Evolutionary conservation across 495 filamentous ascomycete species (phyloP), one percentile per base, ranked within the genome.

Genomic region (Penicillium canescens): DNA sequence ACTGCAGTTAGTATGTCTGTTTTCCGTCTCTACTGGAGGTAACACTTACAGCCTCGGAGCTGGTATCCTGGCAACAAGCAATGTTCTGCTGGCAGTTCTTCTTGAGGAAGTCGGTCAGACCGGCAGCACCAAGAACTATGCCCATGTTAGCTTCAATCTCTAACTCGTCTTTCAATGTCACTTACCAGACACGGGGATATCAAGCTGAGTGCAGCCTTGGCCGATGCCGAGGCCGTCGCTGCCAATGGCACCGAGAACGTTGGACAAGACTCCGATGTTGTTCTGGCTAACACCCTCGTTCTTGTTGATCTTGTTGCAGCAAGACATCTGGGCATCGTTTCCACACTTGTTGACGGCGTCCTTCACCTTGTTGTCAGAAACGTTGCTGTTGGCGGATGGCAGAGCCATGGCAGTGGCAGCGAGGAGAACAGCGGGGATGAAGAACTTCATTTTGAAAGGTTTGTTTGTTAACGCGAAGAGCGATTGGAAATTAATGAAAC

Each of bases 51-150:
- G 73, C 66, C 24, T 62, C 37, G 36, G 58, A 52, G 23, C 56
- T 55, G 46, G 56, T 60, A 52, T 65, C 66, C 65, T 79, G 71
- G 68, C 76, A 79, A 68, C 76, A 79, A 50, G 74, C 76, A 66
- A 72, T 65, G 53, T 68, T 71, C 63, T 76, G 73, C 63, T 76
- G 75, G 73, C 76, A 79, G 61, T 77, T 73, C 55, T 57, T 65
- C 48, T 72, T 54, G 26, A 77, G 55, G 23, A 76, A 53, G 53
- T 73, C 65, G 18, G 60, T 39, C 10, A 77, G 16, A 49, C 69
- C 71, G 46, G 71, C 62, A 16, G 72, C 68, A 20, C 59, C 59
- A 35, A 62, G 40, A 7, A 61, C 57, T 61, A 34, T 3, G 4
- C 14, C 26, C 37, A 8, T 4, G 21, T 54, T 12, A 56, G 40